These are phyloP conservation scores for Trapa incisa DNA, from an alignment of 345 rosid species.

Conservation along the genomic window DNA sequence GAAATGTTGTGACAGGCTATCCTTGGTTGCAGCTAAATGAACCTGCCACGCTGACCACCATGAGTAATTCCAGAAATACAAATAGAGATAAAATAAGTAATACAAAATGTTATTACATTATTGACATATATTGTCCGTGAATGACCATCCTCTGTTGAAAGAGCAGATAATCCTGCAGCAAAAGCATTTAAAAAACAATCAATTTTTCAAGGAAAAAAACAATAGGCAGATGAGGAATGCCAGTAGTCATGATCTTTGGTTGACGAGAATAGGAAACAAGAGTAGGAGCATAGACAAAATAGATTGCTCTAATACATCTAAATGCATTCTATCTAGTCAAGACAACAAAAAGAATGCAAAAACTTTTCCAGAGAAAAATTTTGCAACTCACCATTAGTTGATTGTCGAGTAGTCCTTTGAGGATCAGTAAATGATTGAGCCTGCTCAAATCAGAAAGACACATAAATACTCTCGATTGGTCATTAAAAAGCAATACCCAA, in stretches of 20 bases:
- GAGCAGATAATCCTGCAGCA: slow-evolving; percentile 26
- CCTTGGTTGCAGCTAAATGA: slow-evolving; percentile 92
- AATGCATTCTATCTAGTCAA: too few relatives aligned
- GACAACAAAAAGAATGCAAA: too few relatives aligned
- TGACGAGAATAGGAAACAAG: too few relatives aligned
- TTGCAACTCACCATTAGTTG: slow-evolving; percentile 48
- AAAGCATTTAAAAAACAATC: neutral
- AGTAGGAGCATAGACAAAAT: too few relatives aligned
- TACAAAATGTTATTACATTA: slow-evolving; percentile 42
- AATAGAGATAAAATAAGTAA: slow-evolving; percentile 1
- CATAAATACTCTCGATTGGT: neutral
- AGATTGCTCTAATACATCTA: too few relatives aligned
- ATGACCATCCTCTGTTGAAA: slow-evolving; percentile 66
- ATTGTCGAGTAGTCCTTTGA: slow-evolving; percentile 19
- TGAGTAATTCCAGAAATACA: slow-evolving; percentile 5
- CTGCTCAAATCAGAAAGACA: slow-evolving; percentile 23
- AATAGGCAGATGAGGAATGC: neutral
- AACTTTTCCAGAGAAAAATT: neutral
- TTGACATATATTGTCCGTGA: slow-evolving; percentile 81
- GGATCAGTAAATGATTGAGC: slow-evolving; percentile 23
- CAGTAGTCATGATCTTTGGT: too few relatives aligned
- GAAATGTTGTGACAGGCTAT: slow-evolving; percentile 79
- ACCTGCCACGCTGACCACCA: slow-evolving; percentile 38
- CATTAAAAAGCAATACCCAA: neutral
- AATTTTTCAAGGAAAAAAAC: neutral